phyloP scores from a whole-genome alignment of 169 alveolate species.

The Sarcocystis neurona region DNA sequence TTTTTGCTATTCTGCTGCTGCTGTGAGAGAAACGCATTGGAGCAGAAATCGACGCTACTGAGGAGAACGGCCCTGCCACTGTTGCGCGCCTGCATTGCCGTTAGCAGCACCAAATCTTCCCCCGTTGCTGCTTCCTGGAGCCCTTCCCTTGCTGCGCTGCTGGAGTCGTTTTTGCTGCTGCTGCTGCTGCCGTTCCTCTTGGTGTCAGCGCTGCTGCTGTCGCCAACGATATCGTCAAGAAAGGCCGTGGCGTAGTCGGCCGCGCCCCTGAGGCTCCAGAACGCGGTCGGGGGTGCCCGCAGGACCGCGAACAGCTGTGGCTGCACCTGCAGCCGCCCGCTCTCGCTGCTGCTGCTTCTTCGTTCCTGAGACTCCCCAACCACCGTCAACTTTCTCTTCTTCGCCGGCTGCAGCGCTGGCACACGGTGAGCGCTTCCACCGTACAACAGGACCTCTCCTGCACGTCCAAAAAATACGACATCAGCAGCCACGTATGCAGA shows the following conservation, averaged over 20 bases:
- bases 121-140: too few relatives aligned
- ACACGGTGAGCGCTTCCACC: slow-evolving; percentile 46
- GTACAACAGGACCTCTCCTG: slow-evolving; percentile 55
- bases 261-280: background rate
- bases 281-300: slow-evolving; percentile 60
- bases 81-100: slow-evolving; percentile 50
- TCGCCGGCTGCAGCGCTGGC: too few relatives aligned
- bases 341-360: slow-evolving; percentile 30
- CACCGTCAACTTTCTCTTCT: too few relatives aligned
- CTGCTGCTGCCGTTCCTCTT: slow-evolving; percentile 30
- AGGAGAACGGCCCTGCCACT: slow-evolving; percentile 48
- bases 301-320: slow-evolving; percentile 47
- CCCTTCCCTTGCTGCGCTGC: background rate
- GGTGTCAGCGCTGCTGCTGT: slow-evolving; percentile 34
- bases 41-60: slow-evolving; percentile 55
- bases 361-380: slow-evolving; percentile 32
- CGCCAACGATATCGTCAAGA: background rate
- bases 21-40: background rate
- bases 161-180: background rate
- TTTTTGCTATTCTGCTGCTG: too few relatives aligned
- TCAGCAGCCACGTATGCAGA: background rate
- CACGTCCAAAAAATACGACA: background rate
- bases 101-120: slow-evolving; percentile 21
- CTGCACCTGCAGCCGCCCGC: slow-evolving; percentile 27
- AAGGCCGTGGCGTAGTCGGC: background rate